Base-by-base conservation (phyloP, 495 filamentous ascomycete species). In the Geopyxis carbonaria region DNA sequence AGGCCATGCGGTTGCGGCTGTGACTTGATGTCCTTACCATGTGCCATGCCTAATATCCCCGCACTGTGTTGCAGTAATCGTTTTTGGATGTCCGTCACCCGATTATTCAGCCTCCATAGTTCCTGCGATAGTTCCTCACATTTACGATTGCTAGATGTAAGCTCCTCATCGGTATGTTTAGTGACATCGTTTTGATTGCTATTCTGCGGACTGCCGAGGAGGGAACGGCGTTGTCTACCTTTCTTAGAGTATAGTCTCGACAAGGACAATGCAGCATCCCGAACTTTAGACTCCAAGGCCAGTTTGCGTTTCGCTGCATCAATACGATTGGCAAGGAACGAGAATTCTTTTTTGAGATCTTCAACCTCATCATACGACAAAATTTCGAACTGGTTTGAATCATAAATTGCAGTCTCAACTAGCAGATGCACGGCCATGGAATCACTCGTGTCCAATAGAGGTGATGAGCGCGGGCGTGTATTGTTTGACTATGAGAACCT, bases 341-440 rank as follows among this genome's bases (percentile, higher is more conserved):
- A 64, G 34, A 74, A 65, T 59, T 92, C 80, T 55, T 80, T 91
- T 64, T 95, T 97, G 50, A 95, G 60, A 5, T 70, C 69, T 38
- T 97, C 89, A 15, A 93, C 75, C 54, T 93, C 85, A 50, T 91
- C 85, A 31, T 83, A 75, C 0, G 86, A 84, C 13, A 95, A 63
- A 8, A 97, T 70, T 53, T 89, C 78, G 56, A 72, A 95, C 42
- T 72, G 60, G 48, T 72, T 72, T 57, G 82, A 87, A 58, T 97
- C 89, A 29, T 72, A 71, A 45, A 94, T 73, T 7, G 89, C 89
- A 20, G 83, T 94, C 60, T 94, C 87, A 46, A 87, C 86, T 38
- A 97, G 66, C 11, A 97, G 64, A 58, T 95, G 92, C 59, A 93
- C 46, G 6, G 53, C 44, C 47, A 56, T 55, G 11, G 47, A 42